Percentiles rank a stretch among this genome's conserved stretches.
These are phyloP conservation scores for Fusarium albidum DNA, from an alignment of 2,329 filamentous ascomycete species.

Conservation along the genomic window DNA sequence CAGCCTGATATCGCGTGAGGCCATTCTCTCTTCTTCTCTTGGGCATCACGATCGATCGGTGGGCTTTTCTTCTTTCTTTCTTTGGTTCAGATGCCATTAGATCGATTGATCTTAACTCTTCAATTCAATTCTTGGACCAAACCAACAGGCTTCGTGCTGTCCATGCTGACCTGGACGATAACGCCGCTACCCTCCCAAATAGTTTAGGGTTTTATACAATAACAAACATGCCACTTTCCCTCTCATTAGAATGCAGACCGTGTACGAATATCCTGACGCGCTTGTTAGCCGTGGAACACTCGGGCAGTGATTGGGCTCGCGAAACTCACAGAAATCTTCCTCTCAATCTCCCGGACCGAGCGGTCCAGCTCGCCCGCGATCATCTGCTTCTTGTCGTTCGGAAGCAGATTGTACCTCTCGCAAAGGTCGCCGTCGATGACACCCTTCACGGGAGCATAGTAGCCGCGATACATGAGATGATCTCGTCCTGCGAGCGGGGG, in stretches of 20 bases:
- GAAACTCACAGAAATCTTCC: constrained; percentile 80
- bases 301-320: neutral
- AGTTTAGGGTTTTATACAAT: constrained; percentile 41
- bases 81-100: too few species aligned
- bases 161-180: constrained; percentile 28
- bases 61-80: too few species aligned
- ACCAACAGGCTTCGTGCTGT: too few species aligned
- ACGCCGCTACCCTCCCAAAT: constrained; percentile 42
- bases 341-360: constrained; percentile 90
- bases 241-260: constrained; percentile 63
- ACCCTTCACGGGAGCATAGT: constrained; percentile 96
- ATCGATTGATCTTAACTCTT: too few species aligned
- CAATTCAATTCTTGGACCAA: too few species aligned
- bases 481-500: constrained; percentile 90
- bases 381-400: constrained; percentile 91
- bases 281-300: constrained; percentile 34
- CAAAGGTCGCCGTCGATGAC: constrained; percentile 97
- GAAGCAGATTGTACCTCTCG: constrained; percentile 85
- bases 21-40: too few species aligned
- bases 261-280: constrained; percentile 64
- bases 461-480: constrained; percentile 93
- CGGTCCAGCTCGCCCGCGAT: constrained; percentile 94
- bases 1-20: too few species aligned
- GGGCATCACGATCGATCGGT: too few species aligned
- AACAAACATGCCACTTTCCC: constrained; percentile 33